Percentiles rank a stretch among this genome's conserved stretches.
Evolutionary conservation across 2,329 filamentous ascomycete species (phyloP).

Genomic region (Diplodia corticola): DNA sequence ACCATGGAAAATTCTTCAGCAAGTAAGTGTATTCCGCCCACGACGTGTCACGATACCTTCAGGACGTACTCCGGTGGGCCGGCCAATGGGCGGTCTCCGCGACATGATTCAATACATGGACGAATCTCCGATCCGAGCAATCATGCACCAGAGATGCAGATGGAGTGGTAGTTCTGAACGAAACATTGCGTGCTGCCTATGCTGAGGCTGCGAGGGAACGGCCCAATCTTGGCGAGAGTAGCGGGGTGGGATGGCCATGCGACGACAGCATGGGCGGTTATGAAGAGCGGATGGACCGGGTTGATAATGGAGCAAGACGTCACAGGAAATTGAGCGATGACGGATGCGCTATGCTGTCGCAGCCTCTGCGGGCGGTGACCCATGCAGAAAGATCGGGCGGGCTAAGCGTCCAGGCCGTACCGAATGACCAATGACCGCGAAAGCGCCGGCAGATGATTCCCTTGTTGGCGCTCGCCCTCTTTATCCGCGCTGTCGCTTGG

Average conservation of each 20-base stretch:
- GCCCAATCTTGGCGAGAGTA: background rate
- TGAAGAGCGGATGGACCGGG: slow-evolving; percentile 5
- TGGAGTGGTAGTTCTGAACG: background rate
- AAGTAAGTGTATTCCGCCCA: background rate
- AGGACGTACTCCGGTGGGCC: background rate
- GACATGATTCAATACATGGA: background rate
- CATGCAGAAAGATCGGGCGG: background rate
- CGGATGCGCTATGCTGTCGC: background rate
- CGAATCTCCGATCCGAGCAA: background rate
- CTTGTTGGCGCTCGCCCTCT: slow-evolving; percentile 1
- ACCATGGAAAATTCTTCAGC: background rate
- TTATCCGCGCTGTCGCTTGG: slow-evolving; percentile 15
- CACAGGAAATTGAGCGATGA: slow-evolving; percentile 1
- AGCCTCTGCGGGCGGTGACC: background rate
- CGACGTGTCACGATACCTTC: background rate
- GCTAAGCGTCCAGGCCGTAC: background rate
- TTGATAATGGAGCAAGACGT: slow-evolving; percentile 6
- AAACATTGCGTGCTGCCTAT: background rate
- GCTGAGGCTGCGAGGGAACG: background rate
- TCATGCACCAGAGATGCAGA: background rate
- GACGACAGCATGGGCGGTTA: background rate
- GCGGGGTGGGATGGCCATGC: background rate
- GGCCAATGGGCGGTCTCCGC: background rate
- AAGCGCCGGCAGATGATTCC: slow-evolving; percentile 11
- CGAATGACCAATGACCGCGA: slow-evolving; percentile 13